phyloP scores from a whole-genome alignment of 371 early-diverging fungal species.

The Mucor saturninus region DNA sequence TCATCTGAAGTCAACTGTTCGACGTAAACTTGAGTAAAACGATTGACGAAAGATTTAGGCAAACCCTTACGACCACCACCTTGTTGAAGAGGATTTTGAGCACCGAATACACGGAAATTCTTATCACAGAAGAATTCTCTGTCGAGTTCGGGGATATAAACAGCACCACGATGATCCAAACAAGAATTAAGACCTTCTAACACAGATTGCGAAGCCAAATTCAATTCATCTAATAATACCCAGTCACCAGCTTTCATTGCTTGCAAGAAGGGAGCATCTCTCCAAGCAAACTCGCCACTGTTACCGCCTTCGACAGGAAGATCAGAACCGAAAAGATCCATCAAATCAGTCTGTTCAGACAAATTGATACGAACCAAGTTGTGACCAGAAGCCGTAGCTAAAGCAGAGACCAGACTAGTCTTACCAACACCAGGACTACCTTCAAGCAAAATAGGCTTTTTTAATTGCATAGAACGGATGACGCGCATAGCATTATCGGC shows the following conservation, averaged over 20 bases:
- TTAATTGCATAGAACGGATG: conserved; percentile 92
- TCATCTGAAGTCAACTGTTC: conserved; percentile 82
- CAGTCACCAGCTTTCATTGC: conserved; percentile 97
- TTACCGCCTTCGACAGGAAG: conserved; percentile 91
- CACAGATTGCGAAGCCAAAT: conserved; percentile 99
- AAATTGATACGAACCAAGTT: conserved; percentile 96
- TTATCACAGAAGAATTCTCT: conserved; percentile 79
- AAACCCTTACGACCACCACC: conserved; percentile 99
- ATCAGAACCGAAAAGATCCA: conserved; percentile 99
- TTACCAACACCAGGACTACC: conserved; percentile 99
- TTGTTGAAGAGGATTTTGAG: conserved; percentile 97
- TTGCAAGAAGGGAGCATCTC: conserved; percentile 96
- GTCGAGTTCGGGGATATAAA: conserved; percentile 95
- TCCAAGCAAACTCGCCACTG: conserved; percentile 93
- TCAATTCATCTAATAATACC: conserved; percentile 99
- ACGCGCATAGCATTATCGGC: conserved; percentile 89
- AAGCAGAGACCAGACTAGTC: conserved; percentile 89
- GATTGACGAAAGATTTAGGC: conserved; percentile 97
- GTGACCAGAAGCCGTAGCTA: conserved; percentile 86
- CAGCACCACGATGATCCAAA: conserved; percentile 96
- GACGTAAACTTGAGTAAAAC: conserved; percentile 96
- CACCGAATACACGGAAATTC: conserved; percentile 97
- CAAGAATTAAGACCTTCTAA: conserved; percentile 99
- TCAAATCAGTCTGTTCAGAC: conserved; percentile 99
- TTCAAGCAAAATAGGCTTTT: conserved; percentile 96